Evolutionary conservation across 441 rosid species (phyloP).

Genomic region (Erodium chrysanthum): DNA sequence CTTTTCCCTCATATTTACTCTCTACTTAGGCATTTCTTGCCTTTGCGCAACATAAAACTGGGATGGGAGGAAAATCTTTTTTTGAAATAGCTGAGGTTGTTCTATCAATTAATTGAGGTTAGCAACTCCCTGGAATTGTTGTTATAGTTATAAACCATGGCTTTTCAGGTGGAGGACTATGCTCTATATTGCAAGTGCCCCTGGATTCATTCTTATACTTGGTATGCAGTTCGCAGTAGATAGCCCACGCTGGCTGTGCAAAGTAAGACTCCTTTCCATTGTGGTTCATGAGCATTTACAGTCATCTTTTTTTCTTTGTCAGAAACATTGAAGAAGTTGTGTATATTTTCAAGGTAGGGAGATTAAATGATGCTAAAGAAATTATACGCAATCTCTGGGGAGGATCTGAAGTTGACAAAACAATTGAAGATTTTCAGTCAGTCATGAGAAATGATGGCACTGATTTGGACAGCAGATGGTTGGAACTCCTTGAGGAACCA

Average conservation of each 20-base stretch:
- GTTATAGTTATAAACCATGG: constrained; percentile 6
- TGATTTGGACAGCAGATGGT: constrained; percentile 48
- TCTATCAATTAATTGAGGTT: not conserved
- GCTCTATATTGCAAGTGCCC: constrained; percentile 46
- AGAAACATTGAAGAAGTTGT: constrained; percentile 10
- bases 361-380: constrained; percentile 44
- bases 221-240: constrained; percentile 78
- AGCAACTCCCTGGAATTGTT: not conserved
- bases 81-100: not conserved
- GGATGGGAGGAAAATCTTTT: not conserved
- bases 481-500: constrained; percentile 63
- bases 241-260: constrained; percentile 79
- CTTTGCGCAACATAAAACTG: constrained; percentile 1
- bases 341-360: constrained; percentile 37
- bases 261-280: constrained; percentile 31
- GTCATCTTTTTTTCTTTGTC: constrained; percentile 13
- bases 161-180: constrained; percentile 72
- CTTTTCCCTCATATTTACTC: not conserved
- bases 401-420: constrained; percentile 43
- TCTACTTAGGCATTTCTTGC: not conserved
- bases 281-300: constrained; percentile 9
- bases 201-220: constrained; percentile 45
- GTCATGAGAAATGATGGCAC: constrained; percentile 43
- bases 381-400: constrained; percentile 58
- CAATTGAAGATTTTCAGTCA: constrained; percentile 47